Base-by-base conservation (phyloP, 2,329 filamentous ascomycete species). In the Neurospora crassa region DNA sequence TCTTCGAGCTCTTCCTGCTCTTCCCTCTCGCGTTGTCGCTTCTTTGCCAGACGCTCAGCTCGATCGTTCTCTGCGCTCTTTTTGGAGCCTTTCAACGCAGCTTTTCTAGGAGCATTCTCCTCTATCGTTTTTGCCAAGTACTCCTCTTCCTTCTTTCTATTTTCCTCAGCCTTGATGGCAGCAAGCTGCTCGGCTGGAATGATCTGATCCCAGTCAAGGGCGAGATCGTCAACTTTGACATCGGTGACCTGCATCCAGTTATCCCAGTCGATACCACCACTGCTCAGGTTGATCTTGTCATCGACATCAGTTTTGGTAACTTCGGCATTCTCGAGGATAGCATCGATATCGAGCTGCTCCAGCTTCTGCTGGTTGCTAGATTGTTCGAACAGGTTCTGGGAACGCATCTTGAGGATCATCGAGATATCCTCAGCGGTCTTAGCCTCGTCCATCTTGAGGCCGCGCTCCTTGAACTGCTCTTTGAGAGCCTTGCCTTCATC, bases 301-400 rank as follows among this genome's bases (percentile, higher is more conserved):
- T 95, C 92, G 70, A 97, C 92, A 81, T 97, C 94, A 0, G 96
- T 98, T 83, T 97, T 95, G 77, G 97, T 96, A 76, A 98, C 90
- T 82, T 99, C 96, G 40, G 96, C 96, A 79, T 97, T 97, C 77
- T 96, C 96, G 18, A 99, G 88, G 47, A 99, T 96, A 10, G 94
- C 93, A 79, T 99, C 96, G 76, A 99, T 98, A 79, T 99, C 96
- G 34, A 99, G 90, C 81, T 97, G 94, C 81, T 99, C 96, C 5
- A 99, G 86, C 79, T 97, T 96, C 82, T 95, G 92, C 81, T 99
- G 96, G 79, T 99, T 99, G 72, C 93, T 93, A 12, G 92, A 96
- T 80, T 97, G 95, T 81, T 98, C 95, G 76, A 99, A 99, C 91
- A 99, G 97, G 81, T 96, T 97, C 79, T 97, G 96, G n/a, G 96